Percentiles rank a stretch among this genome's conserved stretches.
Evolutionary conservation across 129 eudicot species (phyloP).

Genomic region (Saposhnikovia divaricata): DNA sequence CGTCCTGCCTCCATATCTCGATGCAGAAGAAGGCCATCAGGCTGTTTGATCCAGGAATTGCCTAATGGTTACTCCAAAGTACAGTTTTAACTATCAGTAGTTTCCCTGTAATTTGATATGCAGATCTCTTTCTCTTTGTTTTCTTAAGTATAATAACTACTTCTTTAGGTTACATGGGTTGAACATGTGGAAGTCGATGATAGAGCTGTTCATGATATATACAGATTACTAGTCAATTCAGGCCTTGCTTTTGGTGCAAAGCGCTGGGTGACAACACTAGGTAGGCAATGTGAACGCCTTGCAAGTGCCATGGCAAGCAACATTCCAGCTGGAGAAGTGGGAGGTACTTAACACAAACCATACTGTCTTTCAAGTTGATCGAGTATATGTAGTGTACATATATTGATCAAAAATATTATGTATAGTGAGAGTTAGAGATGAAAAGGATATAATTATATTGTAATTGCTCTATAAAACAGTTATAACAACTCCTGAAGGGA

Average conservation of each 20-base stretch:
- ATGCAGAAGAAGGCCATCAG: slow-evolving; percentile 88
- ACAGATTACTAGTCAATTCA: slow-evolving; percentile 63
- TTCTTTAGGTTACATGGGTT: slow-evolving; percentile 72
- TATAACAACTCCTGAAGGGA: slow-evolving; percentile 83
- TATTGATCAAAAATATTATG: background rate
- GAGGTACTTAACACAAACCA: slow-evolving; percentile 34
- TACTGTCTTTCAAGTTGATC: background rate
- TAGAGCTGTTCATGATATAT: slow-evolving; percentile 58
- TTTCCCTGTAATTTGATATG: background rate
- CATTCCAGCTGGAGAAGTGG: slow-evolving; percentile 77
- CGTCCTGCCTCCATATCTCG: slow-evolving; percentile 47
- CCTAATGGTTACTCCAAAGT: slow-evolving; percentile 96
- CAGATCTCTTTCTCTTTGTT: background rate
- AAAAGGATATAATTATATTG: background rate
- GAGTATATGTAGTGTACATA: background rate
- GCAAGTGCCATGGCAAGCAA: slow-evolving; percentile 84
- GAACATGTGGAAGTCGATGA: slow-evolving; percentile 90
- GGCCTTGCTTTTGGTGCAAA: slow-evolving; percentile 93
- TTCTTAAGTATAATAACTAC: background rate
- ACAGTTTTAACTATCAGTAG: background rate
- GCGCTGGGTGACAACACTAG: slow-evolving; percentile 79
- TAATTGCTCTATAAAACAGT: slow-evolving; percentile 28
- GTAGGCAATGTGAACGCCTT: slow-evolving; percentile 86
- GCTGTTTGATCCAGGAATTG: slow-evolving; percentile 86
- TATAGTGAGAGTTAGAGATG: background rate